Evolutionary conservation across 768 basidiomycete species (phyloP).

Genomic region (Mycena floridula): DNA sequence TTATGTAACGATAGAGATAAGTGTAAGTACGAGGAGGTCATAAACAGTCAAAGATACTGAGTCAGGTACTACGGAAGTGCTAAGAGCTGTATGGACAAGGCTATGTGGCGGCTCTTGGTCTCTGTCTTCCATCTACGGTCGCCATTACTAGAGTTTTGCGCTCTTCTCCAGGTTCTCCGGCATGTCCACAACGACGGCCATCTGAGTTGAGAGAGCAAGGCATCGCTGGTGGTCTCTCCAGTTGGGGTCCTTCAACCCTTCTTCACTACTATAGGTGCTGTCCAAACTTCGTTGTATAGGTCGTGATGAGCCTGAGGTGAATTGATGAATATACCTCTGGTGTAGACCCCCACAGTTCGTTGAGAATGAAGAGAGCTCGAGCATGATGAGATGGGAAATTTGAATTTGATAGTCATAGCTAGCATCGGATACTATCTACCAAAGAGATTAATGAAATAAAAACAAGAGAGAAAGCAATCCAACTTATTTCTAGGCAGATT

Average conservation of each 20-base stretch:
- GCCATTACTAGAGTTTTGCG: too few relatives aligned
- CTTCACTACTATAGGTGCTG: slow-evolving; percentile 46
- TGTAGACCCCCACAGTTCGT: slow-evolving; percentile 55
- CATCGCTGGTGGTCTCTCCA: slow-evolving; percentile 67
- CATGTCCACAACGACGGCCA: slow-evolving; percentile 18
- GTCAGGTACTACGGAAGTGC: too few relatives aligned
- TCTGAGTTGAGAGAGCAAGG: slow-evolving; percentile 54
- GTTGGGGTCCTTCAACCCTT: slow-evolving; percentile 30
- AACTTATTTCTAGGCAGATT: background rate
- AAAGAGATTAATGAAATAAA: background rate
- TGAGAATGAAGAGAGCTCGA: slow-evolving; percentile 31
- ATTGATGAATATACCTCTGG: slow-evolving; percentile 43
- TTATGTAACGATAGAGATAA: too few relatives aligned
- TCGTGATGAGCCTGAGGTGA: slow-evolving; percentile 55
- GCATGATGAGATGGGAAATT: slow-evolving; percentile 45
- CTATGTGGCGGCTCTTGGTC: too few relatives aligned
- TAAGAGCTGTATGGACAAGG: too few relatives aligned
- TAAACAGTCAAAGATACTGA: too few relatives aligned
- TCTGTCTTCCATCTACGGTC: too few relatives aligned
- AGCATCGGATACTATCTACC: slow-evolving; percentile 61
- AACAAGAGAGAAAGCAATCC: background rate
- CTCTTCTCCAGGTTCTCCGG: too few relatives aligned
- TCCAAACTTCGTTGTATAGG: slow-evolving; percentile 57
- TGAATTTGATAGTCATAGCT: slow-evolving; percentile 57
- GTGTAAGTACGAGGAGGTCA: too few relatives aligned